A percentile compares a stretch with the other conserved stretches of the same genome.
phyloP scores from a whole-genome alignment of 23 red algal genomes.

The Agarophyton chilense region DNA sequence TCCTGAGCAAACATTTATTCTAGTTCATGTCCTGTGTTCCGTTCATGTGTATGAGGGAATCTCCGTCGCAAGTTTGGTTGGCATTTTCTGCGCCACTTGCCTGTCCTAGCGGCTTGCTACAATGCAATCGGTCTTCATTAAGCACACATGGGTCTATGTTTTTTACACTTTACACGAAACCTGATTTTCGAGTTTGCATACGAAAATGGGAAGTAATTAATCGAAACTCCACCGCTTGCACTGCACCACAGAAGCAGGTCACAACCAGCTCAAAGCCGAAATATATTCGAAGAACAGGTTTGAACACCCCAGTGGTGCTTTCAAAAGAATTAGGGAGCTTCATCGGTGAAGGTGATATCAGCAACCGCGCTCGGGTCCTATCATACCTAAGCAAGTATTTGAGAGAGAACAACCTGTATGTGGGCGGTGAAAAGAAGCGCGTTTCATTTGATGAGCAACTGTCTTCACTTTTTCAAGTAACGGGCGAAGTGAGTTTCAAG shows the following conservation, averaged over 20 bases:
- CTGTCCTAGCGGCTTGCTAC: too few species aligned
- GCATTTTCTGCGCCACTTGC: not conserved
- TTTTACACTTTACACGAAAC: not conserved
- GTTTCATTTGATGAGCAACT: constrained; percentile 1
- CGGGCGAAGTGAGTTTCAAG: not conserved
- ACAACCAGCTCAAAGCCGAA: not conserved
- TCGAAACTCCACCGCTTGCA: not conserved
- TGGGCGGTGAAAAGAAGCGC: not conserved
- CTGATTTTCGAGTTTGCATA: not conserved
- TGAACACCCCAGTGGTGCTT: constrained; percentile 34
- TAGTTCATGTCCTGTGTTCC: not conserved
- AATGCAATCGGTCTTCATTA: not conserved
- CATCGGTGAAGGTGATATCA: constrained; percentile 7
- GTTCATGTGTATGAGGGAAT: not conserved
- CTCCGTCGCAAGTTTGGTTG: not conserved
- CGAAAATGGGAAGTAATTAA: not conserved
- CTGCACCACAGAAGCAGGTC: not conserved
- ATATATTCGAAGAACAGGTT: constrained; percentile 24
- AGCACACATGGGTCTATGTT: not conserved
- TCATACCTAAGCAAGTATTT: constrained; percentile 3
- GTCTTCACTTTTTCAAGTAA: not conserved
- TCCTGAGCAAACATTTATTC: too few species aligned
- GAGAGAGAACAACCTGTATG: constrained; percentile 26
- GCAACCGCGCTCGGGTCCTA: not conserved
- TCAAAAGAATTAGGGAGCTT: constrained; percentile 7